Conservation (phyloP, 2,329 filamentous ascomycete species). For the Xylaria sp. region DNA sequence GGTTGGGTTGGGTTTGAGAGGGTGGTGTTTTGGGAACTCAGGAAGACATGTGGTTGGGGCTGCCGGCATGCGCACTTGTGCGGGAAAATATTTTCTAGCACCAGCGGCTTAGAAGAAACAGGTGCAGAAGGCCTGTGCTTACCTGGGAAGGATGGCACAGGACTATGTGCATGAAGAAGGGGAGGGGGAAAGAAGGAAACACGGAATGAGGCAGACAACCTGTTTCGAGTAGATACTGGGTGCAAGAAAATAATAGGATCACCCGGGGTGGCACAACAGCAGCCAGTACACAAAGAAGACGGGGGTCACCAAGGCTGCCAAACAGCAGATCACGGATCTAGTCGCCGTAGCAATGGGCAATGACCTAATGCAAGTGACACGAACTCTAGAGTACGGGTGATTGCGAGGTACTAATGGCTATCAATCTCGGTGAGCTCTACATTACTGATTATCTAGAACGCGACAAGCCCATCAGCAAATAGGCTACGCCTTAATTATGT, state of each 20-base stretch:
- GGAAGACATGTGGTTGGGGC: background rate
- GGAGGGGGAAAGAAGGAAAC: background rate
- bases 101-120: background rate
- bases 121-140: background rate
- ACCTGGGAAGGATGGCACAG: background rate
- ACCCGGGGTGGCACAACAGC: background rate
- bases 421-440: too few species aligned
- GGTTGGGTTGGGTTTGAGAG: background rate
- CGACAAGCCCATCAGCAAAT: too few species aligned
- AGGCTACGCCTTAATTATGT: too few species aligned
- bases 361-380: background rate
- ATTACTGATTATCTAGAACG: too few species aligned
- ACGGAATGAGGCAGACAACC: background rate
- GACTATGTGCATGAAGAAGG: background rate
- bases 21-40: background rate
- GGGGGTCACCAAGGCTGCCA: background rate
- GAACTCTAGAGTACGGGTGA: too few species aligned
- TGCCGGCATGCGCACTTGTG: background rate
- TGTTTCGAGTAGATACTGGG: background rate
- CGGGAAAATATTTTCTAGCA: background rate
- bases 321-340: constrained; percentile 13
- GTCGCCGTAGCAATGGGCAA: constrained; percentile 8
- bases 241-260: background rate
- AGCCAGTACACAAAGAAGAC: background rate
- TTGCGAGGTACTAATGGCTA: too few species aligned